phyloP scores from a whole-genome alignment of 1,284 basidiomycete species.

The Tilletia horrida region DNA sequence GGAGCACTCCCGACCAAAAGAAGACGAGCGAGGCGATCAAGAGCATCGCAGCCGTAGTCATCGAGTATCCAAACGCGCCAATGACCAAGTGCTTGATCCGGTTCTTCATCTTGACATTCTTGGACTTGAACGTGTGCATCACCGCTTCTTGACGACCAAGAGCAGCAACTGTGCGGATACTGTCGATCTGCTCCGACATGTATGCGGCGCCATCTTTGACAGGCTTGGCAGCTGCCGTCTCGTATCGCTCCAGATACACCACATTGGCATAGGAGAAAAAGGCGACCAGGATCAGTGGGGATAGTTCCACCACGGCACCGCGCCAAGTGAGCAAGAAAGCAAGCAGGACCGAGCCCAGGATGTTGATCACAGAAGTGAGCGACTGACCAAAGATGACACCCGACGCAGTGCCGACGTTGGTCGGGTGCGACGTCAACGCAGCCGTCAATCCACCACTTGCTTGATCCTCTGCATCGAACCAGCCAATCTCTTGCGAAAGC shows the following conservation, averaged over 20 bases:
- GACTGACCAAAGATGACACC: constrained; percentile 56
- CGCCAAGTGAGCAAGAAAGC: constrained; percentile 56
- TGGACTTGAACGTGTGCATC: constrained; percentile 45
- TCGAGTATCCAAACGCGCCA: constrained; percentile 53
- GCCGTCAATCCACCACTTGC: constrained; percentile 56
- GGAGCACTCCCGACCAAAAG: constrained; percentile 54
- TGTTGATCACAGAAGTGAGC: constrained; percentile 48
- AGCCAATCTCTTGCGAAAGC: constrained; percentile 50
- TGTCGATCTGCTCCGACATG: constrained; percentile 57
- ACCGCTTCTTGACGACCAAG: constrained; percentile 56
- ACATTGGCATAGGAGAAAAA: constrained; percentile 51
- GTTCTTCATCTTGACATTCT: constrained; percentile 32
- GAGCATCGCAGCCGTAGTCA: constrained; percentile 54
- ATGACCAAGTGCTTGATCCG: constrained; percentile 42
- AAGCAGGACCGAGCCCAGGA: constrained; percentile 55
- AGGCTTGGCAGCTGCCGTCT: constrained; percentile 47
- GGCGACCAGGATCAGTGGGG: constrained; percentile 51
- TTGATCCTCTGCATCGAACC: constrained; percentile 51
- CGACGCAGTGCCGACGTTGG: constrained; percentile 54
- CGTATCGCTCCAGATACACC: constrained; percentile 49
- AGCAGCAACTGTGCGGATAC: constrained; percentile 56
- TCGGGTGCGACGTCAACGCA: constrained; percentile 52
- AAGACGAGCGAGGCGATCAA: constrained; percentile 54
- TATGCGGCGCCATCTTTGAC: constrained; percentile 48
- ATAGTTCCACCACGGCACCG: constrained; percentile 53